Evolutionary conservation across 2,329 filamentous ascomycete genomes (phyloP).

Genomic region (Diaporthe caulivora): DNA sequence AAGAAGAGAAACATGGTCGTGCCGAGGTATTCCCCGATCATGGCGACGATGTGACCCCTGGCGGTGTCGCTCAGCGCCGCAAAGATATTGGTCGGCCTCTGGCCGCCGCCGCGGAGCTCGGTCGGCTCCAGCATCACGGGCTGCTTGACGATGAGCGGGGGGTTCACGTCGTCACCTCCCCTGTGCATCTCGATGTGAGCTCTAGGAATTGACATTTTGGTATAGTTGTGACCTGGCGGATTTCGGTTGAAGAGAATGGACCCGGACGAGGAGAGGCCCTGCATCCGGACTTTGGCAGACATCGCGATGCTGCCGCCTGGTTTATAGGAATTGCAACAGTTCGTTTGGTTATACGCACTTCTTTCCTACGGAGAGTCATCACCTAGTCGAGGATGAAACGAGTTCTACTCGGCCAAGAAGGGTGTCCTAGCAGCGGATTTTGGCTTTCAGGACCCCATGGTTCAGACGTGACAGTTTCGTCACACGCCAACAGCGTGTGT

Average conservation of each 20-base stretch:
- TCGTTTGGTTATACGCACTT: not conserved
- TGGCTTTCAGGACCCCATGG: not conserved
- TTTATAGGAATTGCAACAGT: not conserved
- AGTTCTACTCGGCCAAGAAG: not conserved
- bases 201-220: slow-evolving; percentile 23
- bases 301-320: not conserved
- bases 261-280: not conserved
- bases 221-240: not conserved
- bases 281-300: slow-evolving; percentile 8
- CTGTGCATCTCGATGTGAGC: slow-evolving; percentile 27
- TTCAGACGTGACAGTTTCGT: slow-evolving; percentile 1
- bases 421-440: not conserved
- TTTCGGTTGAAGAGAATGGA: not conserved
- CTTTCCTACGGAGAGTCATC: too few species aligned
- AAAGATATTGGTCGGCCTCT: slow-evolving; percentile 9
- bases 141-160: slow-evolving; percentile 12
- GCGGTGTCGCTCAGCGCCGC: slow-evolving; percentile 1
- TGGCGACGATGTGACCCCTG: slow-evolving; percentile 21
- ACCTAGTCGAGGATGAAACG: slow-evolving; percentile 16
- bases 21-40: slow-evolving; percentile 29
- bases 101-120: not conserved
- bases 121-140: slow-evolving; percentile 26
- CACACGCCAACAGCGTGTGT: not conserved
- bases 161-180: not conserved
- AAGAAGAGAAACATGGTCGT: slow-evolving; percentile 34